Evolutionary conservation across 2,329 filamentous ascomycete genomes (phyloP), one percentile per base, ranked within the genome.

Genomic region (Rhexocercosporidium sp.): DNA sequence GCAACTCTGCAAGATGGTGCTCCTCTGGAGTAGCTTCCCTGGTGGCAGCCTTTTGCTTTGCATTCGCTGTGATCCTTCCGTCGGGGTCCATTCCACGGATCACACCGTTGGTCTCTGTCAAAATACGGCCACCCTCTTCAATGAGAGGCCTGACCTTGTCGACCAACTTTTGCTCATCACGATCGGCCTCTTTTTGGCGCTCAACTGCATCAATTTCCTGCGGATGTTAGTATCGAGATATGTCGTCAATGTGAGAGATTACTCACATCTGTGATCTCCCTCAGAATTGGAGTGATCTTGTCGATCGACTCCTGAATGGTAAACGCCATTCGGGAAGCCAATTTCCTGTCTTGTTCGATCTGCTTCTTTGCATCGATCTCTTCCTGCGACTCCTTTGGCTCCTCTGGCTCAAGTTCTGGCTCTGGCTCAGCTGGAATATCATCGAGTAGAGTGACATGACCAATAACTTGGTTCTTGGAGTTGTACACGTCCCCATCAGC

Each of bases 51-150:
- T 92, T 92, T 73, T 92, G 89, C 85, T 97, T 96, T 56, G 94
- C 94, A 68, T 94, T 91, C 41, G 90, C 88, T 56, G 92, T 88
- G 78, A 97, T 96, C 70, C 89, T 89, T 39, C 94, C 93, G 76
- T 97, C 94, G 0, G 94, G 94, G 75, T 97, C 94, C 61, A 97
- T 88, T 7, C 92, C 93, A 39, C 94, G 92, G 74, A 97, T 93
- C 8, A 91, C 85, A 62, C 94, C 93, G 77, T 97, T 96, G 79
- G 91, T 90, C 79, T 97, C 94, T 73, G 90, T 90, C 16, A 97
- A 85, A 76, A 96, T 93, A 72, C 88, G 89, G 63, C 89, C 87
- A 57, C 90, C 94, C 79, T 97, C 92, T 78, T 97, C 94, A 75
- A 97, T 93, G 16, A 97, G 85, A 0, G 94, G 94, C 79, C 91